Conservation (phyloP, 225 moss, liverwort and hornwort species). For the Sphagnum contortum region DNA sequence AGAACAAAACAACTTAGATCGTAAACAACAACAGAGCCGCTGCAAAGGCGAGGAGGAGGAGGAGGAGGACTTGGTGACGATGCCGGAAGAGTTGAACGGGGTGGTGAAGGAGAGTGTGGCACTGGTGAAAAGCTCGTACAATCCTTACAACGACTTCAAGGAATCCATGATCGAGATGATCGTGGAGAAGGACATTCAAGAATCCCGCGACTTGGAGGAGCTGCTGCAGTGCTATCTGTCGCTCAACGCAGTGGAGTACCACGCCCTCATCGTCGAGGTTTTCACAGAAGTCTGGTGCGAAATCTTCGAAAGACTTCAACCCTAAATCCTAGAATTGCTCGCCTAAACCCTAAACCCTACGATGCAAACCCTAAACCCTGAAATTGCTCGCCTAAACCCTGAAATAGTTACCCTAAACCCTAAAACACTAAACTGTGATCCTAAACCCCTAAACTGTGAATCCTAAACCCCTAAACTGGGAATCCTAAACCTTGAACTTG, state of each 20-base stretch:
- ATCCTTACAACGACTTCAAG: constrained; percentile 76
- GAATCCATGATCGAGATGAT: constrained; percentile 94
- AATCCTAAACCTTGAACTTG: too few species aligned
- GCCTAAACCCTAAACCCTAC: too few species aligned
- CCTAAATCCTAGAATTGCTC: too few species aligned
- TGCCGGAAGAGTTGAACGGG: constrained; percentile 11
- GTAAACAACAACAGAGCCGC: constrained; percentile 3
- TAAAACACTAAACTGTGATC: too few species aligned
- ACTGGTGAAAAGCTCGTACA: constrained; percentile 72
- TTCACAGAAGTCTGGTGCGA: constrained; percentile 84
- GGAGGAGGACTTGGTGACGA: constrained; percentile 9
- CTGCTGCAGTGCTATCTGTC: constrained; percentile 82
- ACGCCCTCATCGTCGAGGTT: constrained; percentile 69
- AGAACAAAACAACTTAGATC: too few species aligned
- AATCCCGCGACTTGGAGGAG: constrained; percentile 63
- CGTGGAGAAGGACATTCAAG: constrained; percentile 63
- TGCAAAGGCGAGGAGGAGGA: constrained; percentile 26
- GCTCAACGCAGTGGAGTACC: constrained; percentile 72
- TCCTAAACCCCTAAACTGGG: too few species aligned
- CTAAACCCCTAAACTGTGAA: too few species aligned
- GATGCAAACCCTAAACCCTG: too few species aligned
- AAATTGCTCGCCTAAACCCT: too few species aligned
- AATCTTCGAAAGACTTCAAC: too few species aligned
- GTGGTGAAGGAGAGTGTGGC: constrained; percentile 56
- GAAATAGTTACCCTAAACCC: too few species aligned